Conservation (phyloP, 1,139 yeast species). For the Williopsis jadinii region DNA sequence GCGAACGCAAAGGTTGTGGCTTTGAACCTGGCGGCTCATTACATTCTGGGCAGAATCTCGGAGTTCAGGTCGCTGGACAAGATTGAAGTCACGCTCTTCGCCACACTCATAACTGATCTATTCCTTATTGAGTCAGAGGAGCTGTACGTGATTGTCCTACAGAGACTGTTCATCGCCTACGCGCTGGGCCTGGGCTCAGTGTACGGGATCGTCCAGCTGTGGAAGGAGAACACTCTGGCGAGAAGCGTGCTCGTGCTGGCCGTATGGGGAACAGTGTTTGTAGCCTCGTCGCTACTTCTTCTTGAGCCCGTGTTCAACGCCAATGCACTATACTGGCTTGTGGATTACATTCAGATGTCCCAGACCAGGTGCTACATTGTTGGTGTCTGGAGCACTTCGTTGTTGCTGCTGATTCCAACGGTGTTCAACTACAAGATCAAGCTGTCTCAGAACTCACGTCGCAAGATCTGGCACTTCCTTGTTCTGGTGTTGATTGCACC, state of each 20-base stretch:
- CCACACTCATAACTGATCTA: constrained; percentile 28
- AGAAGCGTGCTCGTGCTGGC: constrained; percentile 11
- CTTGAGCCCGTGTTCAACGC: constrained; percentile 24
- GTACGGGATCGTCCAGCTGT: constrained; percentile 15
- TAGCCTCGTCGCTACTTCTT: constrained; percentile 13
- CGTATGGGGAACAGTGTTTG: constrained; percentile 15
- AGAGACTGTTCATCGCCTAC: constrained; percentile 26
- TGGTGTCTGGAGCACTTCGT: constrained; percentile 25
- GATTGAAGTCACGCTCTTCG: constrained; percentile 30
- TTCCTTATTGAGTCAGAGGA: constrained; percentile 21
- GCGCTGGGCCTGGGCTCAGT: constrained; percentile 20
- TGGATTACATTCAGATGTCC: constrained; percentile 21
- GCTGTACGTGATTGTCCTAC: constrained; percentile 24
- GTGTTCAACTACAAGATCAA: constrained; percentile 26
- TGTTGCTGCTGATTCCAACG: constrained; percentile 28
- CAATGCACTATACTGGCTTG: constrained; percentile 27
- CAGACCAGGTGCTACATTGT: constrained; percentile 23
- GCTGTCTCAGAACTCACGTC: constrained; percentile 39
- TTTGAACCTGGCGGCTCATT: constrained; percentile 21
- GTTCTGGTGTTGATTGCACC: constrained; percentile 32
- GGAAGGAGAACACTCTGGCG: constrained; percentile 5
- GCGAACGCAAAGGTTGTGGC: constrained; percentile 18
- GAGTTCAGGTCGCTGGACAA: constrained; percentile 29
- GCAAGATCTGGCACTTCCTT: constrained; percentile 45
- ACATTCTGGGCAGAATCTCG: constrained; percentile 22